These are phyloP conservation scores for Trifolium repens DNA, from an alignment of 306 rosid species.

Conservation along the genomic window DNA sequence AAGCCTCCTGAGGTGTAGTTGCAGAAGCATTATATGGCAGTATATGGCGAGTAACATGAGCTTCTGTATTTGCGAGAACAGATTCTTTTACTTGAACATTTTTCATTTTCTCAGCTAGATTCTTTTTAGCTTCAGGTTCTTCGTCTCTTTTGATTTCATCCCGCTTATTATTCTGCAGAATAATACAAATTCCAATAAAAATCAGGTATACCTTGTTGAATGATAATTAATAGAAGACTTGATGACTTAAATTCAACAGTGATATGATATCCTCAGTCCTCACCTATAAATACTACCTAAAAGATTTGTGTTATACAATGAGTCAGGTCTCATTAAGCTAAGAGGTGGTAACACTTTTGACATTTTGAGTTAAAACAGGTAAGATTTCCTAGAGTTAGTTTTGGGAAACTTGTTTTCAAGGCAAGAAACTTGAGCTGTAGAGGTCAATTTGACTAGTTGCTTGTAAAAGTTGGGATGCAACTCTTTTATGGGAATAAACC, in stretches of 20 bases:
- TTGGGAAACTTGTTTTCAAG: background rate
- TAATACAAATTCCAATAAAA: constrained; percentile 11
- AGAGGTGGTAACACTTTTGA: background rate
- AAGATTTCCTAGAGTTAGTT: background rate
- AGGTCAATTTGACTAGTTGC: background rate
- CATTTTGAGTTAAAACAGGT: background rate
- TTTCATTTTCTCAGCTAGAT: constrained; percentile 64
- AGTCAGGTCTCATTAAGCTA: background rate
- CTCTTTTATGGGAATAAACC: background rate
- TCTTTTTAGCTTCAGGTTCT: constrained; percentile 54
- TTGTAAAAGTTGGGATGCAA: constrained; percentile 13
- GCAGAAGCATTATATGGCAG: constrained; percentile 79
- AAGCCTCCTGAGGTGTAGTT: constrained; percentile 75
- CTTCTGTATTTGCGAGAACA: constrained; percentile 59
- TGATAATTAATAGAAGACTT: constrained; percentile 5
- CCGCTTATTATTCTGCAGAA: constrained; percentile 59
- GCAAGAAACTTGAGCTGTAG: background rate
- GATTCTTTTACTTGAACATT: constrained; percentile 53
- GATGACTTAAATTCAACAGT: background rate
- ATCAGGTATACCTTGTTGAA: constrained; percentile 10
- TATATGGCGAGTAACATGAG: constrained; percentile 58
- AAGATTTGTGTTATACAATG: background rate
- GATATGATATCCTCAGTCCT: background rate
- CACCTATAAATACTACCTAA: background rate
- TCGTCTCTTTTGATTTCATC: constrained; percentile 54